A percentile compares a stretch with the other conserved stretches of the same genome.
These are phyloP conservation scores for Tolypocladium guangdongense DNA, from an alignment of 2,329 filamentous ascomycete species.

Conservation along the genomic window DNA sequence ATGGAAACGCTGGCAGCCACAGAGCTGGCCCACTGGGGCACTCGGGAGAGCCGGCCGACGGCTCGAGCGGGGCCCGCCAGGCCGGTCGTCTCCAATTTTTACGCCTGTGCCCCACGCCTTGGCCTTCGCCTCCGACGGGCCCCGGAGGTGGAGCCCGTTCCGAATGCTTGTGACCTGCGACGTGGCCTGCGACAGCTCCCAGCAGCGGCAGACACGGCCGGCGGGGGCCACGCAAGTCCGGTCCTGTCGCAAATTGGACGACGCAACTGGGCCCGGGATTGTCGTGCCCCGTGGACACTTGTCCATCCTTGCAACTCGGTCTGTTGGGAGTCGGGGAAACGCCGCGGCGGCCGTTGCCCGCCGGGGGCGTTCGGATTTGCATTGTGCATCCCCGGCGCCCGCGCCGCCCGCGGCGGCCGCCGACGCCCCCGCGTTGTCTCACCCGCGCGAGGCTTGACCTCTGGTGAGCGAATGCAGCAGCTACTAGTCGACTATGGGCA, in stretches of 20 bases:
- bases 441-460: not conserved
- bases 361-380: not conserved
- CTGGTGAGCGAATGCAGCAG: not conserved
- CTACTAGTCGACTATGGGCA: not conserved
- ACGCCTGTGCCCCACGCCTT: not conserved
- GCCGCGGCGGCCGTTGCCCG: not conserved
- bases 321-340: not conserved
- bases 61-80: not conserved
- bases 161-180: not conserved
- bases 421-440: not conserved
- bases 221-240: not conserved
- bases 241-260: not conserved
- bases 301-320: too few species aligned
- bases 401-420: constrained; percentile 3
- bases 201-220: not conserved
- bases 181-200: not conserved
- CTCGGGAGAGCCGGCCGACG: constrained; percentile 2
- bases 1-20: constrained; percentile 16
- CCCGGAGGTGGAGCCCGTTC: constrained; percentile 2
- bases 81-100: not conserved
- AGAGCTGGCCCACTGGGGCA: constrained; percentile 1
- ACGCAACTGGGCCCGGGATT: not conserved
- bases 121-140: not conserved
- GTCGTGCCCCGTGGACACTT: not conserved
- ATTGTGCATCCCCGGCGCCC: not conserved